Conservation (phyloP, 2,329 filamentous ascomycete genomes). For the Biscogniauxia marginata region DNA sequence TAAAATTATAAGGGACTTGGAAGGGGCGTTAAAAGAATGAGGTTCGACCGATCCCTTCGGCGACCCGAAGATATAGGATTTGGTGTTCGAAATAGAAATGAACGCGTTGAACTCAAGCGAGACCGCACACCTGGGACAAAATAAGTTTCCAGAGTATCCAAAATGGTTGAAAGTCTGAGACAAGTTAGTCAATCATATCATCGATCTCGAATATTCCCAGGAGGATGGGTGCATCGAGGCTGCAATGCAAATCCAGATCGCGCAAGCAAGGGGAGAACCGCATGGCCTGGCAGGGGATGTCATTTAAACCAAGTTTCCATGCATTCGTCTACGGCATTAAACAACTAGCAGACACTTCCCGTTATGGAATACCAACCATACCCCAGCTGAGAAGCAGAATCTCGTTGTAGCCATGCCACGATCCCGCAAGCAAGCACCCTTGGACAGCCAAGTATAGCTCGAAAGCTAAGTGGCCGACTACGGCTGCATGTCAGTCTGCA, state of each 20-base stretch:
- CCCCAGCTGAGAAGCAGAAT: slow-evolving; percentile 2
- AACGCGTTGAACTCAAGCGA: neutral
- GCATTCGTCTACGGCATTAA: neutral
- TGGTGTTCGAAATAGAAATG: neutral
- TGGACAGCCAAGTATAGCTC: slow-evolving; percentile 9
- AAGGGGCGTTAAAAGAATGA: too few species aligned
- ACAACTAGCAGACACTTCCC: neutral
- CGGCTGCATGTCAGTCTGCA: neutral
- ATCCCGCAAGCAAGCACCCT: slow-evolving; percentile 15
- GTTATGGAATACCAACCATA: slow-evolving; percentile 10
- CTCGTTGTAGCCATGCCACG: slow-evolving; percentile 16
- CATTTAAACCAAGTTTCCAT: slow-evolving; percentile 12
- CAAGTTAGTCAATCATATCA: slow-evolving; percentile 17
- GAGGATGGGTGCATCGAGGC: slow-evolving; percentile 13
- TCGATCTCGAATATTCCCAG: slow-evolving; percentile 9
- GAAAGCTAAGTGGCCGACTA: neutral
- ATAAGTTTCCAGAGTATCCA: neutral
- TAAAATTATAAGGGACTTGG: neutral
- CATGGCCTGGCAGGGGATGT: slow-evolving; percentile 12
- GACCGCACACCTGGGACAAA: neutral
- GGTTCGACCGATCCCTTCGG: too few species aligned
- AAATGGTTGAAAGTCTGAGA: slow-evolving; percentile 15
- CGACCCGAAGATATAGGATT: neutral
- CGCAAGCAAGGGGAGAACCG: slow-evolving; percentile 15
- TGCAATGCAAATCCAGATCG: slow-evolving; percentile 18